Base-by-base conservation (phyloP, 208 protist genomes). In the Angomonas desouzai region DNA sequence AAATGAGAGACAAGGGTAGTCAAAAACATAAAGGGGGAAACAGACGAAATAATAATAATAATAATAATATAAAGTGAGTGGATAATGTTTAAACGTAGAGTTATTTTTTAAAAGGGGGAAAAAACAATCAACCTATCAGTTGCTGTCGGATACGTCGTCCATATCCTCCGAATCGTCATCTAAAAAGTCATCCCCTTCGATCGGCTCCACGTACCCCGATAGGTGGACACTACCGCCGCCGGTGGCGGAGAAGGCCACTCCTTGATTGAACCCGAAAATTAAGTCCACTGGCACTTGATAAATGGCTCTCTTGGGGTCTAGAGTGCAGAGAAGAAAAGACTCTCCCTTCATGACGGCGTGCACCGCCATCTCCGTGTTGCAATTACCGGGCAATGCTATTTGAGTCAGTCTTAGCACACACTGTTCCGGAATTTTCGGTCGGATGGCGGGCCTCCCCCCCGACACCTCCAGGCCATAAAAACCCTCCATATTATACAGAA, bases 381-480 rank as follows among this genome's bases (percentile, higher is more conserved):
- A 80, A 34, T 77, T 81, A 1, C 76, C 72, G 2, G 87, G 87
- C 27, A 93, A 64, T 0, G 87, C 83, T 1, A 87, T 58, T 38
- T 87, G 84, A 2, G 80, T 87, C 29, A 93, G 49, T 56, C 81
- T 79, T 13, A 93, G 72, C 23, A 85, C 69, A 56, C 75, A 77
- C 22, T 87, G 83, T 9, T 75, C 64, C 0, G 83, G 66, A 13
- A 93, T 85, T n/a, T 78, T 81, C 10, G 74, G 80, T 63, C 76
- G 76, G 11, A 77, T 66, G 48, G 60, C 43, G 10, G 77, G 48
- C 58, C 82, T 65, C 27, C 82, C 86, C 1, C 70, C 75, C n/a
- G 59, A 62, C 11, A 92, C 83, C 64, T 93, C 86, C 10, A 89
- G 7, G 36, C 86, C 86, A 55, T 88, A 93, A 60, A 93, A 93